These are phyloP conservation scores for Carallia pectinifolia DNA, from an alignment of 345 rosid species.

Conservation along the genomic window DNA sequence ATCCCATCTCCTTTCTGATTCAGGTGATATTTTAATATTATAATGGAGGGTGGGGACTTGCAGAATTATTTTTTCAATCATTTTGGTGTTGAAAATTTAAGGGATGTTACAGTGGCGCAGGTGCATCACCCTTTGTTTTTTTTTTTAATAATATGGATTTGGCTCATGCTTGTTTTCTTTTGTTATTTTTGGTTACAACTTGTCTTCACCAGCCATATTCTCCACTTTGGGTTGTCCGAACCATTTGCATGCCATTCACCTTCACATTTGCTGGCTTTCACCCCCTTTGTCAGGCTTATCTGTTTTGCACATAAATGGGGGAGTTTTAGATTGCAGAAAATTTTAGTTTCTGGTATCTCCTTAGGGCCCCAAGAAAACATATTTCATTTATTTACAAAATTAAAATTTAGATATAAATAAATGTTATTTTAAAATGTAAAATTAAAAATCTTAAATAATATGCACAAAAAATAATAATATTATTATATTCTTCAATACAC, in stretches of 20 bases:
- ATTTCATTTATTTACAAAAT: too few species aligned
- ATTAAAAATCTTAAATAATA: too few species aligned
- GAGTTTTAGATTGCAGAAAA: too few species aligned
- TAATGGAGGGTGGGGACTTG: constrained; percentile 17
- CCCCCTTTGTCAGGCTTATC: neutral
- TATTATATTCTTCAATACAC: too few species aligned
- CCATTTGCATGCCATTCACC: neutral
- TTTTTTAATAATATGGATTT: neutral
- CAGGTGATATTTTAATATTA: neutral
- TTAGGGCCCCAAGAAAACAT: too few species aligned
- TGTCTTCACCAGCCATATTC: neutral
- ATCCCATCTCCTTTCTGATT: neutral
- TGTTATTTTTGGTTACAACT: neutral
- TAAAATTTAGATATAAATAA: too few species aligned
- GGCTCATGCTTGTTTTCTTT: neutral
- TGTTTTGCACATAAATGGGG: too few species aligned
- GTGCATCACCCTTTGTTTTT: neutral
- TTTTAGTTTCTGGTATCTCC: too few species aligned
- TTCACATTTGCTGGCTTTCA: neutral
- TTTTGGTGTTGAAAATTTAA: constrained; percentile 37
- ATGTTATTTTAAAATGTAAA: too few species aligned
- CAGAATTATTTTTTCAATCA: constrained; percentile 50
- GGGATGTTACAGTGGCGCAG: constrained; percentile 1
- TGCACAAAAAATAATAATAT: too few species aligned
- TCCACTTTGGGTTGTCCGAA: neutral